Percentiles rank a stretch among this genome's conserved stretches.
Conservation (phyloP, 2,329 filamentous ascomycete species). For the Ceratocystis cubensis region DNA sequence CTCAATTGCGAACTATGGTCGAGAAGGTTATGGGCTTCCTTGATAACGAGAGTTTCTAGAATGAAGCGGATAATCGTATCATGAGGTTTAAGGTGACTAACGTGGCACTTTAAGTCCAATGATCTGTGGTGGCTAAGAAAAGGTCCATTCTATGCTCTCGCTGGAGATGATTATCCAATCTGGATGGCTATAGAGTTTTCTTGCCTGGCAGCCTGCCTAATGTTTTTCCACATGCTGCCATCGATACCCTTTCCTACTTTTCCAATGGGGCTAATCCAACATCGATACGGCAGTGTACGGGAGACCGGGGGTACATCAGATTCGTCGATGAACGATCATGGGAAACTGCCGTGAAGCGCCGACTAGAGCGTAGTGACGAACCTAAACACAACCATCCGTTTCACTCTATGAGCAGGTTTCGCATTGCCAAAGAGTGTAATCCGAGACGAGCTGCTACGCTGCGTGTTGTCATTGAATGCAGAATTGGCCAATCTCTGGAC, state of each 20-base stretch:
- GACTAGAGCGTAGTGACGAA: constrained; percentile 18
- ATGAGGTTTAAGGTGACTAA: constrained; percentile 21
- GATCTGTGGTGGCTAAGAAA: constrained; percentile 18
- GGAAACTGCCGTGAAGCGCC: constrained; percentile 21
- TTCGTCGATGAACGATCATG: constrained; percentile 15
- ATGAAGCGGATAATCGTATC: constrained; percentile 14
- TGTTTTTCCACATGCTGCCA: constrained; percentile 21
- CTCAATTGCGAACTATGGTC: constrained; percentile 18
- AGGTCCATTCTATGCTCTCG: constrained; percentile 22
- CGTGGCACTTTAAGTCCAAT: constrained; percentile 22
- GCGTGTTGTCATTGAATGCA: constrained; percentile 23
- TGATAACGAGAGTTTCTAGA: neutral
- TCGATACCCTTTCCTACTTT: constrained; percentile 6
- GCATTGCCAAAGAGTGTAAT: constrained; percentile 13
- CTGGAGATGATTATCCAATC: constrained; percentile 20
- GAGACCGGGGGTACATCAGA: constrained; percentile 16
- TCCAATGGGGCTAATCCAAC: too few relatives aligned
- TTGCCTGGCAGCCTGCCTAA: constrained; percentile 22
- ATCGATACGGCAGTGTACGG: constrained; percentile 18
- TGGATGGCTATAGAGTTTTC: constrained; percentile 20
- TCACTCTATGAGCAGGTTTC: constrained; percentile 20
- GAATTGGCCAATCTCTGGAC: constrained; percentile 19
- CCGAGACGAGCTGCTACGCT: constrained; percentile 19
- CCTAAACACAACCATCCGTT: constrained; percentile 16
- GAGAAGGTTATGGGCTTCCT: constrained; percentile 11